A percentile compares a stretch with the other conserved stretches of the same genome.
Evolutionary conservation across 768 basidiomycete species (phyloP).

Genomic region (Mycena kentingensis): DNA sequence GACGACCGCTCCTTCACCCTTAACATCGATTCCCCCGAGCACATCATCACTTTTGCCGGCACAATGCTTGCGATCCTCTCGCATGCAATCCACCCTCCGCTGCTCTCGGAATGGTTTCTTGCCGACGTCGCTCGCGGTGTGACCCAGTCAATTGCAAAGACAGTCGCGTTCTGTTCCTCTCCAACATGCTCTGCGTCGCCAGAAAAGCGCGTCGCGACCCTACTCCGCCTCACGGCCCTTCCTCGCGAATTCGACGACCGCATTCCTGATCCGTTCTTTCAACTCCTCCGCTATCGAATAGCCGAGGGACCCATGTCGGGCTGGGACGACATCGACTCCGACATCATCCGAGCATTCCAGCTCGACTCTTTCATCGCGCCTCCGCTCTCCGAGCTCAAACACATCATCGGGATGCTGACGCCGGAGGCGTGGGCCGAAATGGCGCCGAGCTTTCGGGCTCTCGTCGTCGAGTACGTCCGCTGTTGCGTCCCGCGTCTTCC

Average conservation of each 20-base stretch:
- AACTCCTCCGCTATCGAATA: conserved; percentile 47
- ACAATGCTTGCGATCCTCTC: conserved; percentile 47
- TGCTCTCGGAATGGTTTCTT: conserved; percentile 52
- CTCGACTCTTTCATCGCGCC: conserved; percentile 24
- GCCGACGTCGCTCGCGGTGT: conserved; percentile 47
- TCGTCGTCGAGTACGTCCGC: conserved; percentile 34
- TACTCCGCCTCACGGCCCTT: conserved; percentile 43
- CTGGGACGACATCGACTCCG: conserved; percentile 39
- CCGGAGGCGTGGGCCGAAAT: conserved; percentile 39
- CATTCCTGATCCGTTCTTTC: conserved; percentile 37
- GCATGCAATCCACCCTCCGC: conserved; percentile 42
- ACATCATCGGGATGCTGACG: conserved; percentile 41
- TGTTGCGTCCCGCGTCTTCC: conserved; percentile 33
- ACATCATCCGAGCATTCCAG: conserved; percentile 28
- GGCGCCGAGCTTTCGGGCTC: conserved; percentile 23
- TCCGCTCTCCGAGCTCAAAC: conserved; percentile 35
- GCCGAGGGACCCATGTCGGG: conserved; percentile 41
- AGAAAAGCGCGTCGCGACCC: conserved; percentile 37
- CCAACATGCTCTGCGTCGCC: conserved; percentile 37
- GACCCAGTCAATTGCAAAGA: conserved; percentile 39
- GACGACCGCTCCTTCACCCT: conserved; percentile 37
- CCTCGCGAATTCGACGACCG: conserved; percentile 36
- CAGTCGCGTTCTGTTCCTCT: conserved; percentile 48
- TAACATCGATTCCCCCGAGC: conserved; percentile 39
- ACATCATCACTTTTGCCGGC: conserved; percentile 49